Evolutionary conservation across 2,329 filamentous ascomycete genomes (phyloP), one percentile per base, ranked within the genome.

Genomic region (Rasamsonia emersonii): DNA sequence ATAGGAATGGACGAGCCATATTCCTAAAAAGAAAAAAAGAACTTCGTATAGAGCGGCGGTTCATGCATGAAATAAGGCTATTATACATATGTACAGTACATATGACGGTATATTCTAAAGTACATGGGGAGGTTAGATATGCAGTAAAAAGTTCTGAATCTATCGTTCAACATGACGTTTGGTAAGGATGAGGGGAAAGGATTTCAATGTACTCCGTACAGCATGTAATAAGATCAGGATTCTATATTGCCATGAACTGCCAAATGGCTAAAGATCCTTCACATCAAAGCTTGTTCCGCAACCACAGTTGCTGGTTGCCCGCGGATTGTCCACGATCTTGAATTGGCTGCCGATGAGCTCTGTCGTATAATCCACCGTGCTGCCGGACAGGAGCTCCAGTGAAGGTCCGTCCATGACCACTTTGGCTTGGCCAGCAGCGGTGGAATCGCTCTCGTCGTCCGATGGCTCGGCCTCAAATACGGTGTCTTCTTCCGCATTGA

Each of bases 221-320:
- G 16, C 13, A 8, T 8, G 24, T 11, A 11, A 8, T 8, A 25
- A 11, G 9, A 8, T 4, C 8, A 3, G n/a, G 9, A 11, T 13
- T 25, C 4, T 11, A 10, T 4, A 9, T 25, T 7, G 8, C 24
- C 17, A n/a, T n/a, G n/a, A n/a, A n/a, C n/a, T n/a, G n/a, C n/a
- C n/a, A 28, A 18, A n/a, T 29, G 15, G 13, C 21, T 20, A 33
- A 43, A 37, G 53, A 79, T 56, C 73, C 54, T 88, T 86, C 44
- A 96, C 86, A 62, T 96, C 91, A 61, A 98, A 98, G 56, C 89
- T 96, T 10, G 89, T 95, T 5, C 91, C 91, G 60, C 91, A 98
- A 1, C 91, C 91, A 65, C 91, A 98, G 57, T 84, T 94, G 61
- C 88, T 96, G 36, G 82, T 86, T 4, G 91, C 91, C 24, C 77